Evolutionary conservation across 2,329 filamentous ascomycete genomes (phyloP).

Genomic region (Pestalotiopsis sp.): DNA sequence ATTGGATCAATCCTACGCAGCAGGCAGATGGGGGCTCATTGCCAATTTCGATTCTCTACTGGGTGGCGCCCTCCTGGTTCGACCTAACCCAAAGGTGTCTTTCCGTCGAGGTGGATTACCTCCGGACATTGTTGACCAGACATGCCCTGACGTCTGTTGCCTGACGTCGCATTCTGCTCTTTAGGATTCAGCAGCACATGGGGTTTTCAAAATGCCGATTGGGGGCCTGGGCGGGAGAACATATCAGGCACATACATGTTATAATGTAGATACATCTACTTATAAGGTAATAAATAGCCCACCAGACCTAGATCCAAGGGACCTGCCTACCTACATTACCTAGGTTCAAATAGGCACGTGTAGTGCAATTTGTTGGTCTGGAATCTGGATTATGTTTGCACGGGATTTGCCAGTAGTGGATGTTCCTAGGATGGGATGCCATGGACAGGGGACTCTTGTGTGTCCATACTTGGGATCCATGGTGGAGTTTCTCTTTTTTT

Average conservation of each 20-base stretch:
- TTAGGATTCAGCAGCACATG: neutral
- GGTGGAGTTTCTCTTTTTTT: neutral
- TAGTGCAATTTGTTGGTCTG: neutral
- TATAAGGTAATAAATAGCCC: no score
- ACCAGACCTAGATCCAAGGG: constrained; percentile 1
- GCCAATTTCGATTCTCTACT: no score
- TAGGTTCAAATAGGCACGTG: no score
- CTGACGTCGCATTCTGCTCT: neutral
- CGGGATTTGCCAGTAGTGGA: neutral
- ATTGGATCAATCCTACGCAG: no score
- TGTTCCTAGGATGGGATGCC: neutral
- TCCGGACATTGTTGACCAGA: neutral
- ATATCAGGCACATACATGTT: neutral
- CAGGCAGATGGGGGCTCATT: no score
- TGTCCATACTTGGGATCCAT: neutral
- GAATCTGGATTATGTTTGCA: neutral
- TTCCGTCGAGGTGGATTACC: no score
- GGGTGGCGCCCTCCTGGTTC: no score
- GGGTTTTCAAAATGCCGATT: neutral
- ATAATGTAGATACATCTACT: neutral
- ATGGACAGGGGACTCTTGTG: neutral
- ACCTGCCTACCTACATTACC: neutral
- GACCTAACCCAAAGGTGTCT: no score
- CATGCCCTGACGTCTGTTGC: neutral
- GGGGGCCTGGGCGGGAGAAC: neutral